Base-by-base conservation (phyloP, 495 filamentous ascomycete species). In the Cercophora newfieldiana region DNA sequence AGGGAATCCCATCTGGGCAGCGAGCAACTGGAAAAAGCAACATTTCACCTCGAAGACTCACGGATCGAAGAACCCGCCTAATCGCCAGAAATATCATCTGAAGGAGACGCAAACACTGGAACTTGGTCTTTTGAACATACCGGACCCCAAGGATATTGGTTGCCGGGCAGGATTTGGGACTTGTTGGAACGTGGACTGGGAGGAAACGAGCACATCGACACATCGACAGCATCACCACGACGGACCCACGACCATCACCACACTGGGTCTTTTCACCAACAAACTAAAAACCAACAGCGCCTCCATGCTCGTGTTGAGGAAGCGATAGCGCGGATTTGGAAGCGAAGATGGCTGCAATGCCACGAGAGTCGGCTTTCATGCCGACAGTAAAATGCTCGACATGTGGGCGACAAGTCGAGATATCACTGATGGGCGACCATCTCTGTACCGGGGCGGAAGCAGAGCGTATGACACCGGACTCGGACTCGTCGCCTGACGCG, bases 331-430 rank as follows among this genome's bases (percentile, higher is more conserved):
- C 66, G 53, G 59, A 64, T 53, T 63, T 24, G 44, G 66, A 24
- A 62, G 28, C 49, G 63, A 74, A 64, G 22, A 86, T 84, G 83
- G 79, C 82, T 66, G 75, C 76, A 33, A 67, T 78, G 48, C 77
- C 80, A 68, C 79, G 88, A 71, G 83, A 86, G 65, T 86, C 86
- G 80, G 88, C 86, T 80, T 88, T 94, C 58, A 83, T 99, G 82
- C 93, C 94, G 71, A 88, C 88, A 21, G 93, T 99, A 77, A 98
- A 97, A 87, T 99, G 95, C 81, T 98, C 96, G 57, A 90, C 84
- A 75, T 99, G 95, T 74, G 88, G 88, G 54, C 78, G 80, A 33
- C 87, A 95, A 74, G 92, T 98, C 66, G 91, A 94, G 72, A 97
- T 99, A 69, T 89, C 90, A 8, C 78, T 87, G 71, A 91, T 99